Evolutionary conservation across 371 early-diverging fungal genomes (phyloP), one percentile per base, ranked within the genome.

Genomic region (Mucor irregularis): DNA sequence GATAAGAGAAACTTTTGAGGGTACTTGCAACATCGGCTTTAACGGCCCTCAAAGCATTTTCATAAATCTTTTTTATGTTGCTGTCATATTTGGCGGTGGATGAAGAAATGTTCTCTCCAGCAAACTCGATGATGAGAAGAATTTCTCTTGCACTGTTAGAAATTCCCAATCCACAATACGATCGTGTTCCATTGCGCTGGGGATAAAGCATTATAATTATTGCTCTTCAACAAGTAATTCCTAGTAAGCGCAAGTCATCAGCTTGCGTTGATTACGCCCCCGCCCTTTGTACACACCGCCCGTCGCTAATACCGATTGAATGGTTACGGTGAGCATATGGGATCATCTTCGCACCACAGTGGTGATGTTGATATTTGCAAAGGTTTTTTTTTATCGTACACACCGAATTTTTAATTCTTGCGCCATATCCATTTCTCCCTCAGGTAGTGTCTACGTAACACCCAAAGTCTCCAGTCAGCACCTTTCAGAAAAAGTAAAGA

Each of bases 181-280:
- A n/a, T n/a, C n/a, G n/a, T n/a, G n/a, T n/a, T n/a, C n/a, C n/a
- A n/a, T n/a, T n/a, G 80, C 81, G 82, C 70, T 81, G 76, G 81
- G 78, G 76, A 78, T 84, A 74, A 77, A 72, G 75, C 78, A 67
- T 80, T 78, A 76, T 78, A 81, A 84, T 81, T 79, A 66, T 78
- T 75, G 84, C 70, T 65, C 74, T 73, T 78, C 65, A 79, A 82
- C 76, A 71, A 77, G 82, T 76, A 82, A 79, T 76, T 75, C 65
- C 78, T 82, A 79, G 78, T 82, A 81, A 80, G 73, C 71, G 67
- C 66, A 73, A 74, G 78, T 80, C 76, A 82, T 76, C 73, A 78
- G 73, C 77, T 73, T 69, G 74, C 71, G 74, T 67, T 74, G 76
- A 78, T 74, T 80, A 82, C 74, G 74, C n/a, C 10, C 35, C 35